Percentiles rank a stretch among this genome's conserved stretches.
These are phyloP conservation scores for Hura crepitans DNA, from an alignment of 441 rosid genomes.

Conservation along the genomic window DNA sequence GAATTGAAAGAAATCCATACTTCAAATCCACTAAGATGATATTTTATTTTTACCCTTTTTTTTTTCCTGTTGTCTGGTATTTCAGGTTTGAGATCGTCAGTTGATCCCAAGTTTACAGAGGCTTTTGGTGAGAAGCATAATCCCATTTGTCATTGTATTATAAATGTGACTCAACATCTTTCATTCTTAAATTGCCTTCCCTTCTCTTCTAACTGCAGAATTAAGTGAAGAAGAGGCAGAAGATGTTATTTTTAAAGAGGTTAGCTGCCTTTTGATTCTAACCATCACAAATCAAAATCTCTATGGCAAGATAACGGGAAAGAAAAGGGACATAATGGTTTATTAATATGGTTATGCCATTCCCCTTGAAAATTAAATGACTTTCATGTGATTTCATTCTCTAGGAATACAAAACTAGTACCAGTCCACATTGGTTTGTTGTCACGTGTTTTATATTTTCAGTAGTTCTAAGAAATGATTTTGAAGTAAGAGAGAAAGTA, in stretches of 20 bases:
- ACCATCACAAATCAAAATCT: background rate
- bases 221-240: conserved; percentile 70
- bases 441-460: background rate
- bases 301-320: conserved; percentile 1
- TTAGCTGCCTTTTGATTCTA: conserved; percentile 24
- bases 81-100: conserved; percentile 56
- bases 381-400: background rate
- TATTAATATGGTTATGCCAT: background rate
- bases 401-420: background rate
- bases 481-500: background rate
- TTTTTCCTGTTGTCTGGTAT: conserved; percentile 19
- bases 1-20: background rate
- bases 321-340: background rate
- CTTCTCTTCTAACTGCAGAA: conserved; percentile 43
- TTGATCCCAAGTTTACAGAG: conserved; percentile 65
- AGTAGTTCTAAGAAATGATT: background rate
- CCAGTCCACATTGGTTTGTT: background rate
- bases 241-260: conserved; percentile 91
- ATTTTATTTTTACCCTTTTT: no score
- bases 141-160: conserved; percentile 9
- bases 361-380: background rate
- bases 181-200: conserved; percentile 7
- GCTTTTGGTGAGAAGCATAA: conserved; percentile 57
- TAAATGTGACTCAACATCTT: conserved; percentile 2
- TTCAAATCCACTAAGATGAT: background rate